Percentiles rank a stretch among this genome's conserved stretches.
phyloP scores from a whole-genome alignment of 1,139 yeast species.

The Yamadazyma diddensiae region DNA sequence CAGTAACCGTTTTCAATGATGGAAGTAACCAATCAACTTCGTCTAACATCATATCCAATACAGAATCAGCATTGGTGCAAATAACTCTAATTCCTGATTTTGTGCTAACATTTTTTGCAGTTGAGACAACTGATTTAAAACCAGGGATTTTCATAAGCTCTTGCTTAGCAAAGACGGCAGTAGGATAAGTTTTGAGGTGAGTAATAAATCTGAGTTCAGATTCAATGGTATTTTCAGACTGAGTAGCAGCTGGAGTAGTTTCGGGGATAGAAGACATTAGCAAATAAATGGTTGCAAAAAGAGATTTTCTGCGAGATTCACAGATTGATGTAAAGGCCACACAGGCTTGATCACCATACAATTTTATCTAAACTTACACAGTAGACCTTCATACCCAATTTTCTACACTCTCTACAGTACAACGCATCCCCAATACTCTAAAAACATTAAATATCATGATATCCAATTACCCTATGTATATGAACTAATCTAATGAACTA shows the following conservation, averaged over 20 bases:
- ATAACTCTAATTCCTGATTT: conserved; percentile 10
- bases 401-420: no score
- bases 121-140: conserved; percentile 5
- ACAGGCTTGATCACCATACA: no score
- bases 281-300: conserved; percentile 8
- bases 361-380: no score
- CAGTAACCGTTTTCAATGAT: conserved; percentile 34
- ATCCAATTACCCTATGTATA: no score
- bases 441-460: no score
- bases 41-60: conserved; percentile 31
- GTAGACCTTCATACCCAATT: no score
- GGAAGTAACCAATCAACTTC: conserved; percentile 37
- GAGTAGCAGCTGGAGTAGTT: not conserved
- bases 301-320: no score
- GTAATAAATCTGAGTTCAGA: conserved; percentile 8
- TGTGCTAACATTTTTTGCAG: conserved; percentile 6
- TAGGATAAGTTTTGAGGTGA: conserved; percentile 16
- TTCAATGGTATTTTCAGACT: conserved; percentile 1
- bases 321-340: no score
- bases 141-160: conserved; percentile 10
- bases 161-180: conserved; percentile 11
- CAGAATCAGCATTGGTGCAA: conserved; percentile 24
- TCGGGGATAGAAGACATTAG: conserved; percentile 1
- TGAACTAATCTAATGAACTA: conserved; percentile 28
- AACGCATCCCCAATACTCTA: no score